A percentile compares a stretch with the other conserved stretches of the same genome.
Evolutionary conservation across 2,329 filamentous ascomycete genomes (phyloP).

Genomic region (Claviceps spartinae): DNA sequence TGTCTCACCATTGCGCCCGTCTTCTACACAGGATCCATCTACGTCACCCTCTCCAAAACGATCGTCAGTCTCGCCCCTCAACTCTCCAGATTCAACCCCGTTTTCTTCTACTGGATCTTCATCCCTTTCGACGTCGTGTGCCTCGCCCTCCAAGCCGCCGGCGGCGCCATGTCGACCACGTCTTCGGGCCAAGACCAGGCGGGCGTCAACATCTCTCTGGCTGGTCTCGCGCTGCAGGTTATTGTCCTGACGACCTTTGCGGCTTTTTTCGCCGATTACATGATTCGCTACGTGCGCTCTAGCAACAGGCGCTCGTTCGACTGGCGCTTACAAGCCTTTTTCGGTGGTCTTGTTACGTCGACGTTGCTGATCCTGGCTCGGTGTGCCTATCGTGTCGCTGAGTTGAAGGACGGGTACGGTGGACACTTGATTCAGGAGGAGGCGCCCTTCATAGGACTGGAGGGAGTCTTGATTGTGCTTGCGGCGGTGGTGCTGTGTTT

Average conservation of each 20-base stretch:
- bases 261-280: conserved; percentile 33
- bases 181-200: conserved; percentile 23
- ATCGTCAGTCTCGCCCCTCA: conserved; percentile 26
- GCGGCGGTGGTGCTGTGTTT: conserved; percentile 24
- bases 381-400: conserved; percentile 50
- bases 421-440: conserved; percentile 41
- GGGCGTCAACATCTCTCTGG: conserved; percentile 28
- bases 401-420: conserved; percentile 49
- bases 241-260: conserved; percentile 40
- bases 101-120: conserved; percentile 33
- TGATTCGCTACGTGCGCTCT: conserved; percentile 27
- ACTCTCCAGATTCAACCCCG: conserved; percentile 29
- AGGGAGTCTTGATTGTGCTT: conserved; percentile 29
- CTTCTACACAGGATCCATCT: conserved; percentile 48
- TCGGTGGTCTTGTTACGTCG: conserved; percentile 36
- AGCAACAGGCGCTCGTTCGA: conserved; percentile 12
- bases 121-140: conserved; percentile 44
- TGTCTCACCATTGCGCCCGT: conserved; percentile 40
- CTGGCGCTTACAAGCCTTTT: conserved; percentile 29
- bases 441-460: conserved; percentile 37
- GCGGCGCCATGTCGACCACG: conserved; percentile 37
- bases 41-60: conserved; percentile 41
- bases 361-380: conserved; percentile 48
- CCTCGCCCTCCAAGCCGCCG: conserved; percentile 42
- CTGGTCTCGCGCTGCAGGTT: conserved; percentile 46